phyloP scores from a whole-genome alignment of 2,329 filamentous ascomycete genomes.

The Calonectria pauciramosa region DNA sequence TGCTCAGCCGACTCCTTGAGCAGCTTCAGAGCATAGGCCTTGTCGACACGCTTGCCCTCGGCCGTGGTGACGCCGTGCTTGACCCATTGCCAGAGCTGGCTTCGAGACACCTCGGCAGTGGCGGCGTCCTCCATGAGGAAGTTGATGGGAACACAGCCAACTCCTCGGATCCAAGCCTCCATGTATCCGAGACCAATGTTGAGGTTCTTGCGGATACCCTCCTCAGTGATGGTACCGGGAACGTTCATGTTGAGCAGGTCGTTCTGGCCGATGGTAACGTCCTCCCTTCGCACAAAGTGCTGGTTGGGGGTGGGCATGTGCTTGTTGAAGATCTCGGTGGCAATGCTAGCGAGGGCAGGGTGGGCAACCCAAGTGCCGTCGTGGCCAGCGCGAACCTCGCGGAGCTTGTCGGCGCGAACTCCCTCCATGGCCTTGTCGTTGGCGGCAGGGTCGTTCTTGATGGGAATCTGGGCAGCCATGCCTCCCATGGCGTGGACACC shows the following conservation, averaged over 20 bases:
- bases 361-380: conserved; percentile 98
- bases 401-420: conserved; percentile 94
- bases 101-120: conserved; percentile 94
- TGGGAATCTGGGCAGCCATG: conserved; percentile 99
- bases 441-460: conserved; percentile 92
- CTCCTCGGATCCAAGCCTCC: conserved; percentile 96
- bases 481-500: conserved; percentile 99
- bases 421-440: conserved; percentile 96
- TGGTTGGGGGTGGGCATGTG: conserved; percentile 99
- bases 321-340: conserved; percentile 94
- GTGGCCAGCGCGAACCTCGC: conserved; percentile 94
- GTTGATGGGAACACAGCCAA: conserved; percentile 98
- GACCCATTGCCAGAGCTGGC: conserved; percentile 97
- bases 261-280: conserved; percentile 86
- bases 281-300: conserved; percentile 89
- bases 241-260: conserved; percentile 99
- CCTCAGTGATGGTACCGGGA: conserved; percentile 91
- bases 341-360: conserved; percentile 89
- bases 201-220: conserved; percentile 96
- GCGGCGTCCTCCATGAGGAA: conserved; percentile 98
- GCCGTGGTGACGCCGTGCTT: conserved; percentile 79
- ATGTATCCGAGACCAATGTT: conserved; percentile 98
- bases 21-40: conserved; percentile 88
- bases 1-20: conserved; percentile 88
- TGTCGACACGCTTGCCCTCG: conserved; percentile 93